These are phyloP conservation scores for Clarireedia homoeocarpa DNA, from an alignment of 2,329 filamentous ascomycete species.

Conservation along the genomic window DNA sequence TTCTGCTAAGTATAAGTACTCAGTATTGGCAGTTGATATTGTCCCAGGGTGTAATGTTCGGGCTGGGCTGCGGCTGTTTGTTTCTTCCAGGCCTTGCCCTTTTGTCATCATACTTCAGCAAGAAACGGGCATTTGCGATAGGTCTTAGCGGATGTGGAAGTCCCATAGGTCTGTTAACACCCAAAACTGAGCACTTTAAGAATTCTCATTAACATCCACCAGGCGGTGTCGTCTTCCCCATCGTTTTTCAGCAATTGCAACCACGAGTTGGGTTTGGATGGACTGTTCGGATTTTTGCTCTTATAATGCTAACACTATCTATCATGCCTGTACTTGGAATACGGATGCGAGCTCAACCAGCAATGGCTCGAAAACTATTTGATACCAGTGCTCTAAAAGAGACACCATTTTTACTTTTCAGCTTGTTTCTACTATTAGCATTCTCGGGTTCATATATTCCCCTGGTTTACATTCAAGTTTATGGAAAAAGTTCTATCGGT, in stretches of 20 bases:
- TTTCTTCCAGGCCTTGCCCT: conserved; percentile 35
- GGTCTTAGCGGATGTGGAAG: conserved; percentile 31
- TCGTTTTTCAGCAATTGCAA: conserved; percentile 35
- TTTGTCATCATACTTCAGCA: conserved; percentile 35
- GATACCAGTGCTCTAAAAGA: not conserved
- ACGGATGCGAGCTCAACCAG: not conserved
- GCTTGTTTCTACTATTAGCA: conserved; percentile 12
- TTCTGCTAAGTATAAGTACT: conserved; percentile 33
- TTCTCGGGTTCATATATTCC: conserved; percentile 44
- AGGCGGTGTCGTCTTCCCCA: conserved; percentile 36
- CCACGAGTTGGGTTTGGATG: conserved; percentile 37
- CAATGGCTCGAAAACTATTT: not conserved
- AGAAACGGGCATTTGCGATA: conserved; percentile 32
- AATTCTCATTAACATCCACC: not conserved
- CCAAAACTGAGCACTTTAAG: not conserved
- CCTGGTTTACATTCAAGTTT: conserved; percentile 36
- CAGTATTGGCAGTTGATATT: conserved; percentile 37
- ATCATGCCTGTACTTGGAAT: not conserved
- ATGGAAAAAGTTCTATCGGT: conserved; percentile 19
- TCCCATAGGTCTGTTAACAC: conserved; percentile 25
- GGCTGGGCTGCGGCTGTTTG: conserved; percentile 34
- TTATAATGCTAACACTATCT: conserved; percentile 27
- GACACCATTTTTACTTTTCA: not conserved
- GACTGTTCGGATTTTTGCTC: conserved; percentile 39
- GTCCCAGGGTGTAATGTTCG: conserved; percentile 35